These are phyloP conservation scores for Lepraria neglecta DNA, from an alignment of 495 filamentous ascomycete species.

Conservation along the genomic window DNA sequence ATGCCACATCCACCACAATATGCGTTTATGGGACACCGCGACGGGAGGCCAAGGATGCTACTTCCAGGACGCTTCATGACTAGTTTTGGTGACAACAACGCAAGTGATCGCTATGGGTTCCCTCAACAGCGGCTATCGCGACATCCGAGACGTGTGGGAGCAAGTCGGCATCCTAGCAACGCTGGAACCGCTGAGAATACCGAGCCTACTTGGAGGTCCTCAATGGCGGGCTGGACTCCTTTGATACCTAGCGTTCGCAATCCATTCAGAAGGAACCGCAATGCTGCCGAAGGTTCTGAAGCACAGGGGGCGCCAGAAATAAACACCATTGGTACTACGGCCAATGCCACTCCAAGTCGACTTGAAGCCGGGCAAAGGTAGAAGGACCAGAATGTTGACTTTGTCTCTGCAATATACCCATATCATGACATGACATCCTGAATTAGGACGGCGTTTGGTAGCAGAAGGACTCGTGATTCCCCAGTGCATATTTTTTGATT, in stretches of 20 bases:
- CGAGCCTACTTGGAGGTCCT: conserved; percentile 21
- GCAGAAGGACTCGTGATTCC: conserved; percentile 3
- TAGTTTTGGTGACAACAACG: conserved; percentile 19
- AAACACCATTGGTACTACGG: not conserved
- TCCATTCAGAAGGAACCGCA: conserved; percentile 21
- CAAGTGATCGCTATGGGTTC: conserved; percentile 27
- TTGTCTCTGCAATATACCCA: conserved; percentile 5
- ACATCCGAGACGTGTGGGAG: conserved; percentile 4
- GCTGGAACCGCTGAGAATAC: not conserved
- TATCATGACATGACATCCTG: not conserved
- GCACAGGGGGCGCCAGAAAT: conserved; percentile 21
- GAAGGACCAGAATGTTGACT: not conserved
- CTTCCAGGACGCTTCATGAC: conserved; percentile 29
- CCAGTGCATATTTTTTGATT: conserved; percentile 5
- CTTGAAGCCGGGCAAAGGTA: conserved; percentile 26
- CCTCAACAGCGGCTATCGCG: conserved; percentile 21
- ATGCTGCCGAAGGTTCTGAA: not conserved
- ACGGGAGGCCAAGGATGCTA: conserved; percentile 28
- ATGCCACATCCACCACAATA: conserved; percentile 28
- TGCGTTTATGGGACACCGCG: conserved; percentile 30
- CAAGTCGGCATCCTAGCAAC: conserved; percentile 12
- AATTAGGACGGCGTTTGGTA: conserved; percentile 14
- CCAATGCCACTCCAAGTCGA: conserved; percentile 21
- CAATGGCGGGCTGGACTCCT: conserved; percentile 16
- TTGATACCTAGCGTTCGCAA: conserved; percentile 19